phyloP scores from a whole-genome alignment of 1,284 basidiomycete species.

The Leccinum huronense region DNA sequence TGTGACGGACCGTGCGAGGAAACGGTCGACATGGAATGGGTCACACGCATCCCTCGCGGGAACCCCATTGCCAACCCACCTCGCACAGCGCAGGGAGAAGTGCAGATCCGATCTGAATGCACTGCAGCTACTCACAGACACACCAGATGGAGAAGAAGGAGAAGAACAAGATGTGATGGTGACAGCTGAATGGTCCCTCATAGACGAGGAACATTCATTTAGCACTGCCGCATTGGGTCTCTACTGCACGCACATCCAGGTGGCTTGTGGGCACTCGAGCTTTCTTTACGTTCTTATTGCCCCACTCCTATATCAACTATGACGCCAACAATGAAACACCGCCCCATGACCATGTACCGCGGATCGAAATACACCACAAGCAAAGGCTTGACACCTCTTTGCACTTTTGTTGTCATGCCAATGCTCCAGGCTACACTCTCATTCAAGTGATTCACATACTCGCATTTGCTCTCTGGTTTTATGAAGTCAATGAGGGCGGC shows the following conservation, averaged over 20 bases:
- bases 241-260: constrained; percentile 48
- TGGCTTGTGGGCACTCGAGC: constrained; percentile 48
- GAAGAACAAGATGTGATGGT: constrained; percentile 30
- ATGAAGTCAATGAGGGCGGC: constrained; percentile 7
- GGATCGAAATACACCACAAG: too few relatives aligned
- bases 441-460: constrained; percentile 71
- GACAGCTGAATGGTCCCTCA: constrained; percentile 26
- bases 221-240: constrained; percentile 60
- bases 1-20: constrained; percentile 39
- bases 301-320: too few relatives aligned
- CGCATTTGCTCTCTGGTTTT: constrained; percentile 75
- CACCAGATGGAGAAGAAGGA: constrained; percentile 36
- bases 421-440: constrained; percentile 60
- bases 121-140: too few relatives aligned
- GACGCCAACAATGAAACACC: too few relatives aligned
- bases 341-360: too few relatives aligned
- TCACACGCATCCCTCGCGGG: constrained; percentile 51
- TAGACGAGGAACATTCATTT: constrained; percentile 41
- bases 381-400: constrained; percentile 57
- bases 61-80: constrained; percentile 40
- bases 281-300: too few relatives aligned
- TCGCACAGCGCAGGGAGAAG: constrained; percentile 47
- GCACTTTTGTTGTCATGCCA: constrained; percentile 60
- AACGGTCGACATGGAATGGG: constrained; percentile 76
- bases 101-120: too few relatives aligned